Evolutionary conservation across 73 alveolate genomes (phyloP).

Genomic region (Tetrahymena borealis): DNA sequence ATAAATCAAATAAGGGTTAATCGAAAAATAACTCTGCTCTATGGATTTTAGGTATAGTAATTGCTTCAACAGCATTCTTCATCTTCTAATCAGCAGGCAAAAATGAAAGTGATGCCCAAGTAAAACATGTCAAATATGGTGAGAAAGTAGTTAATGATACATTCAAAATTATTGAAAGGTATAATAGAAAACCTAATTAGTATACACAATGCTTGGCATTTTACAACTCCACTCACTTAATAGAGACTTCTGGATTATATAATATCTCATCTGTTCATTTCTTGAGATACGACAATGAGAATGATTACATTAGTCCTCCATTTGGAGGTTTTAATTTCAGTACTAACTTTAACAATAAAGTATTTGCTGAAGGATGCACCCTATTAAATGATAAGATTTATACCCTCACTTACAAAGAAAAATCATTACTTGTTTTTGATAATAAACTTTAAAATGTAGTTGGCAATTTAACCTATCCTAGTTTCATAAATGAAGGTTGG

Average conservation of each 20-base stretch:
- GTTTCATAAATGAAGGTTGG: background rate
- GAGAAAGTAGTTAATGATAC: background rate
- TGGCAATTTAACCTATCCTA: background rate
- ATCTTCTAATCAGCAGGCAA: too few species aligned
- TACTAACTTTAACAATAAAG: background rate
- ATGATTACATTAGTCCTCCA: background rate
- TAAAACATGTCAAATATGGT: background rate
- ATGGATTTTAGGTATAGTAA: too few species aligned
- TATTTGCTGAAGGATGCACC: background rate
- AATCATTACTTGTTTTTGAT: background rate
- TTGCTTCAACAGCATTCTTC: too few species aligned
- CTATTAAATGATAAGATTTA: background rate
- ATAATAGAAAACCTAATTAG: background rate
- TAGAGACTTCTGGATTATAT: background rate
- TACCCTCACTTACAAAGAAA: background rate
- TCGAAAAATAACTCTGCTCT: too few species aligned
- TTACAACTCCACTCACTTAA: background rate
- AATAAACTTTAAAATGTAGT: background rate
- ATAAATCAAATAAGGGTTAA: too few species aligned
- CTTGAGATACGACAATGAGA: background rate
- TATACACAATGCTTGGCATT: background rate
- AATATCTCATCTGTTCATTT: background rate
- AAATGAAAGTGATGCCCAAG: background rate
- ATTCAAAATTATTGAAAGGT: background rate
- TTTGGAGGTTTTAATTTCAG: background rate